Conservation (phyloP, 495 filamentous ascomycete genomes). For the Aspergillus haitiensis region DNA sequence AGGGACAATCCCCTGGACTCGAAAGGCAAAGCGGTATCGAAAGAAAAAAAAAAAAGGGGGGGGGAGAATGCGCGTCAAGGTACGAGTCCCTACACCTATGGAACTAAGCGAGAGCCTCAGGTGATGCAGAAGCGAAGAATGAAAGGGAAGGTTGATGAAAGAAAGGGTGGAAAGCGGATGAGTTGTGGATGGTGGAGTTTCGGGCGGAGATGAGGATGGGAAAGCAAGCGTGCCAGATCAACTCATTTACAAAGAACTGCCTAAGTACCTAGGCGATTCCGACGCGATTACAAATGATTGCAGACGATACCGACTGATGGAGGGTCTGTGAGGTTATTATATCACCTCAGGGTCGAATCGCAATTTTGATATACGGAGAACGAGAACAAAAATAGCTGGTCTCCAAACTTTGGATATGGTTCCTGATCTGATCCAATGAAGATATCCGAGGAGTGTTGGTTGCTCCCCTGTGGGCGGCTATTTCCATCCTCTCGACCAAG, state of each 20-base stretch:
- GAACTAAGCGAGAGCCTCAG: not conserved
- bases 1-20: constrained; percentile 16
- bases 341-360: too few relatives aligned
- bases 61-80: constrained; percentile 1
- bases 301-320: too few relatives aligned
- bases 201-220: constrained; percentile 11
- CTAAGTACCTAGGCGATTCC: too few relatives aligned
- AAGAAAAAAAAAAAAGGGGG: too few relatives aligned
- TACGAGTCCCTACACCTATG: constrained; percentile 3
- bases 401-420: constrained; percentile 3
- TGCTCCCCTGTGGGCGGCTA: too few relatives aligned
- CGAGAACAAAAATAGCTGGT: not conserved
- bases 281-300: too few relatives aligned
- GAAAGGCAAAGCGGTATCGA: constrained; percentile 12
- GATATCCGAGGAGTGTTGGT: not conserved
- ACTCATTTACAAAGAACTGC: too few relatives aligned
- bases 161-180: constrained; percentile 3
- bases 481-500: too few relatives aligned
- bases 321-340: too few relatives aligned
- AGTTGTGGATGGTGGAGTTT: constrained; percentile 19
- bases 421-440: constrained; percentile 7
- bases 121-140: not conserved
- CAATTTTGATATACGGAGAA: not conserved
- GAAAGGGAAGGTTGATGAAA: not conserved
- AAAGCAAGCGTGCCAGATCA: constrained; percentile 3